Base-by-base conservation (phyloP, 495 filamentous ascomycete species). In the Saxispiralis lemnorum region DNA sequence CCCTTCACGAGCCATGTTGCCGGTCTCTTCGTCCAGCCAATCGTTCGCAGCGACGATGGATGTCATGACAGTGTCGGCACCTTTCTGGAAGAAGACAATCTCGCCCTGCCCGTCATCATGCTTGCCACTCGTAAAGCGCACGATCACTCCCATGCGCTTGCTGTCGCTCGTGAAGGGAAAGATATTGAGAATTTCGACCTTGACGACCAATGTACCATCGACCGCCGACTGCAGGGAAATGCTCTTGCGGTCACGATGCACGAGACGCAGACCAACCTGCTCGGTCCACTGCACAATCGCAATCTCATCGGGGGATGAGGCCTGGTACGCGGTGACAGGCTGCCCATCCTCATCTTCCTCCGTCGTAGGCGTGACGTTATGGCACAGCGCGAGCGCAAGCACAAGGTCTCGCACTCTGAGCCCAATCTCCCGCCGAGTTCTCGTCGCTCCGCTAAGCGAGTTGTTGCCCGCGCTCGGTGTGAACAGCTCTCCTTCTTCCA, bases 51-150 rank as follows among this genome's bases (percentile, higher is more conserved):
- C 81, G 20, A 99, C 92, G 48, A 99, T 96, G 11, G 80, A 70
- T 13, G 75, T 68, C 92, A 99, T 99, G 35, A 96, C 86, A 0
- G 92, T 96, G 57, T 99, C 92, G 6, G 92, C 92, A 19, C 92
- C 92, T 59, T 99, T 99, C 49, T 99, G 86, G 54, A 85, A 99
- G 61, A 99, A 99, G 84, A 89, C 96, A 17, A 95, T 86, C 53
- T 95, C 87, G 20, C 73, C 70, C 31, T 63, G 65, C 16, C 58
- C 63, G 10, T 64, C 58, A 12, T 44, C 18, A 7, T 48, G 24
- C 4, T 44, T 42, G 2, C 65, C 52, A 31, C 68, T 60, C 12
- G 77, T 54, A 54, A 96, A 99, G 49, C 82, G 79, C 16, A 93
- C 78, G 47, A 96, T 77, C 45, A 96, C 83, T n/a, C 92, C 92